A percentile compares a stretch with the other conserved stretches of the same genome.
phyloP scores from a whole-genome alignment of 352 stramenopile species.

The Phytophthora idaei region DNA sequence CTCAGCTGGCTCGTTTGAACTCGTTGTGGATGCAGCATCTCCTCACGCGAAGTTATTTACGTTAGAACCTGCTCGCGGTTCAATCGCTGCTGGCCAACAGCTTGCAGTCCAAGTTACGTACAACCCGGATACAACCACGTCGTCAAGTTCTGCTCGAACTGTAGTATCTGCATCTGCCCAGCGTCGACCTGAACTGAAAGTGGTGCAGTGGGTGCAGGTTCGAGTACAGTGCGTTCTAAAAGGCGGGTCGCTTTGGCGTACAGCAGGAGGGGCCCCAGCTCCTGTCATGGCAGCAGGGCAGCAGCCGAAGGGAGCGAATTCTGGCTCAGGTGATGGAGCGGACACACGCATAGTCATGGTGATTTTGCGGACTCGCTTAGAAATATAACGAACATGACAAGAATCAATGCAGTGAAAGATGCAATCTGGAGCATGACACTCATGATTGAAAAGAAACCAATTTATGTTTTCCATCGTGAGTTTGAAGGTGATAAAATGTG shows the following conservation, averaged over 20 bases:
- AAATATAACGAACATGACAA: slow-evolving; percentile 11
- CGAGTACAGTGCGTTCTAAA: slow-evolving; percentile 47
- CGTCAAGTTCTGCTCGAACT: slow-evolving; percentile 3
- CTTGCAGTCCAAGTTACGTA: slow-evolving; percentile 64
- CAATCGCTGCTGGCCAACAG: slow-evolving; percentile 58
- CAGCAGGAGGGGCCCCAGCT: slow-evolving; percentile 5
- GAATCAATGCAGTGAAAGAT: no score
- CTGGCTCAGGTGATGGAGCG: slow-evolving; percentile 4
- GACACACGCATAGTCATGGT: slow-evolving; percentile 26
- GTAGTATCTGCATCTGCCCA: neutral
- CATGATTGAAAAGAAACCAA: no score
- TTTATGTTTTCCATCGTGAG: no score
- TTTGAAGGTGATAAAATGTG: no score
- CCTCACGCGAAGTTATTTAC: slow-evolving; percentile 69
- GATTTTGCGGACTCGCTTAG: slow-evolving; percentile 22
- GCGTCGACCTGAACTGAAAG: slow-evolving; percentile 35
- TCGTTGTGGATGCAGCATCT: slow-evolving; percentile 58
- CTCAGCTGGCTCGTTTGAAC: slow-evolving; percentile 57
- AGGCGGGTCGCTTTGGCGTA: slow-evolving; percentile 45
- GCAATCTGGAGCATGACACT: no score
- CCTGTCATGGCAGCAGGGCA: no score
- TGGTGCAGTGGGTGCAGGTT: slow-evolving; percentile 50
- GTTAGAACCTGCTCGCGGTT: slow-evolving; percentile 71
- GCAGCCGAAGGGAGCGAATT: neutral
- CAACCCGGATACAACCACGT: slow-evolving; percentile 19